Evolutionary conservation across 257 asterid species (phyloP).

Genomic region (Solanum rostratum): DNA sequence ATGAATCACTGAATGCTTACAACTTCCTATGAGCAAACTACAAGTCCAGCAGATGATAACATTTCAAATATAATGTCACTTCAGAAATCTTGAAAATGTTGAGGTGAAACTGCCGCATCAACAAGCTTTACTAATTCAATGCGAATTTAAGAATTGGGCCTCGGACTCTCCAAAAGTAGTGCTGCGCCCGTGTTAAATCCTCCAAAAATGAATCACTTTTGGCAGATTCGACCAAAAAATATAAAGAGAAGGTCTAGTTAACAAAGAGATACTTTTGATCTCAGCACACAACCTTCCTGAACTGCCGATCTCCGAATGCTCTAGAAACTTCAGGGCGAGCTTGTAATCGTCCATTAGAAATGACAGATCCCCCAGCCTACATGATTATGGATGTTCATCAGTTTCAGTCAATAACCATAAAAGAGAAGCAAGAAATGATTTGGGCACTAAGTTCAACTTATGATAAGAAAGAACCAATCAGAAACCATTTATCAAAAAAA

Average conservation of each 20-base stretch:
- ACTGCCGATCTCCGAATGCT: constrained; percentile 88
- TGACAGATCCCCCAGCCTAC: constrained; percentile 84
- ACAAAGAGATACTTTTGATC: neutral
- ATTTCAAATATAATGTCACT: too few species aligned
- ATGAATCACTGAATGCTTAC: too few species aligned
- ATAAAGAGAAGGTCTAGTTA: neutral
- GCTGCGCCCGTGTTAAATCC: too few species aligned
- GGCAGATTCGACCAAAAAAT: neutral
- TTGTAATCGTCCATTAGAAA: constrained; percentile 82
- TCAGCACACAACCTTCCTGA: constrained; percentile 57
- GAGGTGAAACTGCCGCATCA: too few species aligned
- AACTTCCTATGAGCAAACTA: too few species aligned
- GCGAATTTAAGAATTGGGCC: too few species aligned
- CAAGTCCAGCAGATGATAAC: too few species aligned
- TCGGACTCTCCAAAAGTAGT: too few species aligned
- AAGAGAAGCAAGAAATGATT: neutral
- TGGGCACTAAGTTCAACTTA: neutral
- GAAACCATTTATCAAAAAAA: neutral
- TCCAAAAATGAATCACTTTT: too few species aligned
- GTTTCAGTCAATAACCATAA: neutral
- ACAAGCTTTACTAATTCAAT: too few species aligned
- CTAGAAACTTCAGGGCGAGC: constrained; percentile 95
- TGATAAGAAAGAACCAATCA: neutral
- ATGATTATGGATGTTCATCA: constrained; percentile 8
- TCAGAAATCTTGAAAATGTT: too few species aligned